Base-by-base conservation (phyloP, 75 land plant genomes). In the Azolla pinnata region DNA sequence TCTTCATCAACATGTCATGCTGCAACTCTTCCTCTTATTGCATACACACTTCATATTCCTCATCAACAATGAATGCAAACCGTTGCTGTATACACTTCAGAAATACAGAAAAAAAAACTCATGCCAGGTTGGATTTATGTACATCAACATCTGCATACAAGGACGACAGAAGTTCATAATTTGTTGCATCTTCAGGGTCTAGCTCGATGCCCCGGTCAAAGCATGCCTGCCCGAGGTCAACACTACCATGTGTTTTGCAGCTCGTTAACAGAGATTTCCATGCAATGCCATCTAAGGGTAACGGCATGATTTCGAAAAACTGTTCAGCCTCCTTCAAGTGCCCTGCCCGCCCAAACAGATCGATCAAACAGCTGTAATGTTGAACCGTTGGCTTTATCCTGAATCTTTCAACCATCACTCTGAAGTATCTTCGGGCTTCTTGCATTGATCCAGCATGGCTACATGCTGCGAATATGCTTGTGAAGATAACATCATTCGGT, bases 331-430 rank as follows among this genome's bases (percentile, higher is more conserved):
- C 74, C 9, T 58, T 33, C 31, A 71, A 30, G 28, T 20, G 16
- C 29, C 74, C 63, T 1, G 62, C 67, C 35, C 74, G 56, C 0
- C 74, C 67, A 7, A 71, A 52, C 1, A 71, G 67, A 58, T 71
- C 74, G 49, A 71, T 54, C 67, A 71, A 35, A 18, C 74, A 71
- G 21, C 62, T 54, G 26, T 59, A 71, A 26, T 71, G 66, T 55
- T 59, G 42, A n/a, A 64, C 2, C n/a, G 25, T 58, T 12, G 74
- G 57, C 23, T 31, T 34, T 1, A 64, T 1, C 12, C 30, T 30
- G 34, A 50, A 71, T 0, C 26, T 1, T 5, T 5, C 7, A 2
- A 19, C 1, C 74, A 71, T 71, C 30, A 4, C 27, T 4, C 21
- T 18, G 25, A 71, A 71, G 61, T 53, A 59, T 49, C 29, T 45